Base-by-base conservation (phyloP, 1,284 basidiomycete species). In the Pulchroboletus neoregius region DNA sequence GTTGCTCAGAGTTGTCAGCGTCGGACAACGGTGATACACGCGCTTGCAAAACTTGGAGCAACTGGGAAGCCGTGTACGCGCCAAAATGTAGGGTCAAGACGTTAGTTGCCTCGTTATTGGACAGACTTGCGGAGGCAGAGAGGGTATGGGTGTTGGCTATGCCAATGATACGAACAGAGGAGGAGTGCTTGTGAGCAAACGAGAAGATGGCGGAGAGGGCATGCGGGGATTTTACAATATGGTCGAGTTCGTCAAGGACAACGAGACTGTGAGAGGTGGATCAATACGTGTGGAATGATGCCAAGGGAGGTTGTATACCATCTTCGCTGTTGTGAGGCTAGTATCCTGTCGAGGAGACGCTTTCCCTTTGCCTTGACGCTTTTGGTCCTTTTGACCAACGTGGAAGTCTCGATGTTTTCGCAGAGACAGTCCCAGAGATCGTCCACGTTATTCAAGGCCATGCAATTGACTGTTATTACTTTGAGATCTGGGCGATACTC, bases 71-170 rank as follows among this genome's bases (percentile, higher is more conserved):
- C 1, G 80, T 80, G 57, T 91, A 91, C 0, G 88, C 84, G 11
- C 80, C 68, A 55, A 91, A 90, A 60, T 91, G 87, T 31, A 88
- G 65, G 1, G 88, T 91, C 35, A 69, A 65, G 18, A 84, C 75
- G 13, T 72, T 65, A 6, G 68, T 52, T 26, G 53, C 42, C 11
- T 60, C 63, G 35, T 58, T 49, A 7, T 41, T 51, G 26, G 56
- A 49, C 22, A 60, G 44, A 24, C 26, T 52, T 15, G 57, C 37
- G 1, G 61, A 57, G 3, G 81, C 74, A 2, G 84, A 81, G 11
- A 91, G 76, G 5, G 87, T 90, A 58, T 91, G 87, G 0, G 86
- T 89, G 53, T 91, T 91, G 24, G 87, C 87, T 57, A 91, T 90
- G 40, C 84, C 87, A 51, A 91, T 80, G 18, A 62, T 68, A 35